These are phyloP conservation scores for Castanea sativa DNA, from an alignment of 306 rosid species.

Conservation along the genomic window DNA sequence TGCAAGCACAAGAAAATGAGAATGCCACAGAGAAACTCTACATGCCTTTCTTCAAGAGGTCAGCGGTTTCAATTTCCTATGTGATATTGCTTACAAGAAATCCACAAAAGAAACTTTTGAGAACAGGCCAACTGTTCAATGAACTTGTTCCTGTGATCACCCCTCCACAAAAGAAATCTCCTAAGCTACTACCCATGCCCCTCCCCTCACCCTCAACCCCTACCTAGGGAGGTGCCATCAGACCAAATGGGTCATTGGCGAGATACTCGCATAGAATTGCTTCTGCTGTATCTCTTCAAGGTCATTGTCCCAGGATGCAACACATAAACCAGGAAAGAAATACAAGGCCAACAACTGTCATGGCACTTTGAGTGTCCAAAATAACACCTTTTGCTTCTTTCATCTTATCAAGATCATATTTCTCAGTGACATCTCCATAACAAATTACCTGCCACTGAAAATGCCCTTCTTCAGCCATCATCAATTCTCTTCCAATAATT, in stretches of 20 bases:
- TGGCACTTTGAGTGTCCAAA: neutral
- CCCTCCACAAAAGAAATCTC: slow-evolving; percentile 13
- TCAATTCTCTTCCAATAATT: neutral
- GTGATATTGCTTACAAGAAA: slow-evolving; percentile 8
- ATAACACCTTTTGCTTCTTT: neutral
- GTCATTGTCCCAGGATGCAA: neutral
- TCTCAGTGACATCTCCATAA: neutral
- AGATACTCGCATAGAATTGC: too few relatives aligned
- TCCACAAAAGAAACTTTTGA: slow-evolving; percentile 7
- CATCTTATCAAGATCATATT: neutral
- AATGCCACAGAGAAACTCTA: neutral
- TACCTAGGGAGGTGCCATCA: too few relatives aligned
- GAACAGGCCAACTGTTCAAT: slow-evolving; percentile 5
- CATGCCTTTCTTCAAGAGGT: slow-evolving; percentile 3
- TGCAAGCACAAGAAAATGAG: neutral
- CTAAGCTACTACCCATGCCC: too few relatives aligned
- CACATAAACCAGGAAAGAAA: too few relatives aligned
- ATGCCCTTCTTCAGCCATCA: neutral
- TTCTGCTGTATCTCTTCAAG: neutral
- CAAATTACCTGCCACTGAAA: neutral
- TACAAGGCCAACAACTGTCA: too few relatives aligned
- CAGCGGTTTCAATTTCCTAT: neutral
- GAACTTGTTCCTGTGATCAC: slow-evolving; percentile 1
- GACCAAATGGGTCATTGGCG: too few relatives aligned
- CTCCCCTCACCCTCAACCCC: too few relatives aligned